Evolutionary conservation across 2,329 filamentous ascomycete species (phyloP), one percentile per base, ranked within the genome.

Genomic region (Aureobasidium sp.): DNA sequence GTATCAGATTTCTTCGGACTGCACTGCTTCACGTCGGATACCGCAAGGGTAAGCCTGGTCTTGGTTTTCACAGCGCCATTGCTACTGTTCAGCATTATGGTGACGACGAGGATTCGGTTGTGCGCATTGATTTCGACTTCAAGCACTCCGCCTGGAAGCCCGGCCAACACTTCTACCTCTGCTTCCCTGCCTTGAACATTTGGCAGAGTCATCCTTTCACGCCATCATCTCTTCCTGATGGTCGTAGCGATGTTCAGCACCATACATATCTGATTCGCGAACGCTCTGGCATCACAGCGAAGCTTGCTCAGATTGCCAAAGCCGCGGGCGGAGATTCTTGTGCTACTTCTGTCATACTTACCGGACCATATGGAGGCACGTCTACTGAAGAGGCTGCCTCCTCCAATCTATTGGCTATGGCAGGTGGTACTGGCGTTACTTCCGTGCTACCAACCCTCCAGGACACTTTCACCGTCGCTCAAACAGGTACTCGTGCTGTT

Each of bases 131-230:
- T 60, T 84, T 90, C 63, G 74, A 81, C 1, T 84, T 88, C 65
- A 73, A 78, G 1, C 84, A 87, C 57, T 71, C 81, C 0, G 52
- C 68, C 2, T 90, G 87, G 87, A 75, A 78, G 14, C 76, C 87
- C 14, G 87, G 88, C 11, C 84, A 90, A 72, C 88, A 90, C 69
- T 90, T 88, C 71, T 90, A 84, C 68, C 76, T 90, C 17, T 87
- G 82, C 70, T 90, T 90, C 67, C 78, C 84, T 0, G 81, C 86
- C 64, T 76, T 84, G 36, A 86, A 81, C 67, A 80, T 90, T 67
- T 89, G 86, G 85, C 87, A 90, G 72, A 85, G 84, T 0, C 87
- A 90, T 68, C 87, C 87, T 0, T 88, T 90, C 69, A 89, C 86
- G 0, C 84, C 85, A 0, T 75, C 85, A 9, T 85, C 81, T 60